Percentiles rank a stretch among this genome's conserved stretches.
phyloP scores from a whole-genome alignment of 495 filamentous ascomycete genomes.

The Saxispiralis lemnorum region DNA sequence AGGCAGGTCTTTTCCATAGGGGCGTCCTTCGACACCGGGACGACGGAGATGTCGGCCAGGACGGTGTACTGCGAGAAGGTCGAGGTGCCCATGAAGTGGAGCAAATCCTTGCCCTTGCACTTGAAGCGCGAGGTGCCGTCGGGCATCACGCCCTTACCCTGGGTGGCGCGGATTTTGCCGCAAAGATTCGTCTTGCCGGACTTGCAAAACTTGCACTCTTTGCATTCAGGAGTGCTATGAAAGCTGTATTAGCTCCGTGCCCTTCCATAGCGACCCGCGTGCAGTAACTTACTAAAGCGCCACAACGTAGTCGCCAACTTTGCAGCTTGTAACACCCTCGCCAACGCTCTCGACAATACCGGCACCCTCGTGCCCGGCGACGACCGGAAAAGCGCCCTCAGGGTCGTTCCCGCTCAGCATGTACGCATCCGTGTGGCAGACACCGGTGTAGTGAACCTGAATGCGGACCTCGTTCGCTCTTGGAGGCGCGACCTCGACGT shows the following conservation, averaged over 20 bases:
- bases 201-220: slow-evolving; percentile 97
- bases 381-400: slow-evolving; percentile 91
- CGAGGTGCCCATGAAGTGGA: slow-evolving; percentile 98
- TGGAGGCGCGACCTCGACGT: slow-evolving; percentile 83
- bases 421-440: slow-evolving; percentile 98
- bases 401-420: slow-evolving; percentile 96
- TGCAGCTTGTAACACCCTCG: slow-evolving; percentile 85
- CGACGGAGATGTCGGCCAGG: slow-evolving; percentile 94
- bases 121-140: slow-evolving; percentile 92
- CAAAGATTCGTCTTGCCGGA: slow-evolving; percentile 99
- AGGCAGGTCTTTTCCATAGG: slow-evolving; percentile 91
- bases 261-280: not conserved
- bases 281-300: slow-evolving; percentile 64
- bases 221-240: slow-evolving; percentile 79
- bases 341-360: slow-evolving; percentile 94
- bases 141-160: slow-evolving; percentile 91
- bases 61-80: slow-evolving; percentile 99
- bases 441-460: slow-evolving; percentile 87
- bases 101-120: slow-evolving; percentile 78
- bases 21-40: slow-evolving; percentile 78
- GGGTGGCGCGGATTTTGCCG: slow-evolving; percentile 94
- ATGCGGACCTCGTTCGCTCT: slow-evolving; percentile 91
- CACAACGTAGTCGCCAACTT: slow-evolving; percentile 80
- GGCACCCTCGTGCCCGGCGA: slow-evolving; percentile 92
- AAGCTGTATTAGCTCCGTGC: not conserved